Conservation (phyloP, 495 filamentous ascomycete genomes). For the Elasticomyces elasticus region DNA sequence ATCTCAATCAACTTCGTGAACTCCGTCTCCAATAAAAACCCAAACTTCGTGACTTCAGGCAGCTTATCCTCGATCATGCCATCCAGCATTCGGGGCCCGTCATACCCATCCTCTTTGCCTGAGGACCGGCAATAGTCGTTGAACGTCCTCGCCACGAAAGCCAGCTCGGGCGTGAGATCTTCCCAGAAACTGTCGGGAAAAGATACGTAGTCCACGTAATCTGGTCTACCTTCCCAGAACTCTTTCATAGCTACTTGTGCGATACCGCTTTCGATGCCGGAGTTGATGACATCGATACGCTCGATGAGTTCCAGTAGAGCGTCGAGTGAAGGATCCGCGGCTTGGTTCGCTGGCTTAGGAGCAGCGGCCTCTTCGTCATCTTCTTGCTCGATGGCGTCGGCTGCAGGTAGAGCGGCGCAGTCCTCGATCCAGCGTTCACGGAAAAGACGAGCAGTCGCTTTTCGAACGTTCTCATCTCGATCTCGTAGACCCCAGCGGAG, state of each 20-base stretch:
- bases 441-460: conserved; percentile 83
- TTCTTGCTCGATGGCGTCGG: conserved; percentile 31
- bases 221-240: conserved; percentile 90
- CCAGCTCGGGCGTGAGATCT: conserved; percentile 68
- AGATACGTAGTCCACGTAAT: conserved; percentile 70
- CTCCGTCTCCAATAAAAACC: conserved; percentile 70
- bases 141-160: conserved; percentile 81
- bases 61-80: conserved; percentile 78
- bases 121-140: conserved; percentile 73
- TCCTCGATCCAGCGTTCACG: conserved; percentile 94
- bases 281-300: conserved; percentile 84
- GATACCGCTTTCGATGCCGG: conserved; percentile 79
- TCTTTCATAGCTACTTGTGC: conserved; percentile 85
- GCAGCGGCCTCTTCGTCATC: conserved; percentile 28
- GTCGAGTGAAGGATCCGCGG: conserved; percentile 56
- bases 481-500: conserved; percentile 92
- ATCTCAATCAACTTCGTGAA: conserved; percentile 63
- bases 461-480: conserved; percentile 86
- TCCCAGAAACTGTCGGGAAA: conserved; percentile 89
- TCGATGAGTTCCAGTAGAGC: conserved; percentile 83
- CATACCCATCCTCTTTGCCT: conserved; percentile 49
- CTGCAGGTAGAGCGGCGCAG: conserved; percentile 50
- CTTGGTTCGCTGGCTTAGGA: conserved; percentile 29
- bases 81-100: conserved; percentile 39
- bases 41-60: conserved; percentile 84